Evolutionary conservation across 116 monocot genomes (phyloP).

Genomic region (Zostera marina): DNA sequence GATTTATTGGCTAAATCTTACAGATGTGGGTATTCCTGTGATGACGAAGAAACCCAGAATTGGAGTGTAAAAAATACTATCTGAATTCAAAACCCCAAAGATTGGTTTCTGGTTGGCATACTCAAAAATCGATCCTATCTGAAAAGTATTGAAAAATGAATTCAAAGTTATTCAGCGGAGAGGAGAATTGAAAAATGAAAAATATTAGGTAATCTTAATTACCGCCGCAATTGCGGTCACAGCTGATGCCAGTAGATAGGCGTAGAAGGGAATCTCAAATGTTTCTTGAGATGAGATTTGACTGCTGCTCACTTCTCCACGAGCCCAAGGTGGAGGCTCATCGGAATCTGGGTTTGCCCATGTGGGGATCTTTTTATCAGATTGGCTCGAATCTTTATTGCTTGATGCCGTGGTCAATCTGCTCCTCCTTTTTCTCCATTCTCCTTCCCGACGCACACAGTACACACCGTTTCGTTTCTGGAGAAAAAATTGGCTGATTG

Average conservation of each 20-base stretch:
- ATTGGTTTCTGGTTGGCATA: conserved; percentile 79
- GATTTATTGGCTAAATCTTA: conserved; percentile 20
- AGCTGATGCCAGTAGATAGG: conserved; percentile 73
- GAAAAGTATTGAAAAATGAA: no score
- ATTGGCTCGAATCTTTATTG: conserved; percentile 47
- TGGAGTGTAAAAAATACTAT: conserved; percentile 72
- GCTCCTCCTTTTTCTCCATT: neutral
- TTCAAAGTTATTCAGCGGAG: no score
- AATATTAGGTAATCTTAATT: no score
- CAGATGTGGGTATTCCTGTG: conserved; percentile 79
- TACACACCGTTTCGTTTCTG: no score
- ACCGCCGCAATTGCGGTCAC: conserved; percentile 91
- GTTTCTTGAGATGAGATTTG: conserved; percentile 20
- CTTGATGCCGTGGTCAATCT: conserved; percentile 24
- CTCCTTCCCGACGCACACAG: neutral
- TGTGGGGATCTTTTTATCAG: conserved; percentile 68
- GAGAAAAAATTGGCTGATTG: no score
- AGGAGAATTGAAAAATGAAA: no score
- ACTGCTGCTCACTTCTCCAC: conserved; percentile 27
- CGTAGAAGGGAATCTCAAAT: conserved; percentile 57
- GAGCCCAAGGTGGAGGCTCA: conserved; percentile 92
- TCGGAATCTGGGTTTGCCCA: conserved; percentile 82
- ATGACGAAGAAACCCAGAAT: conserved; percentile 81
- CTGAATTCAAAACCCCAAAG: conserved; percentile 61
- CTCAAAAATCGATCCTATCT: conserved; percentile 87